Conservation (phyloP, 202 grass and related monocot species). For the Sporobolus alterniflorus region DNA sequence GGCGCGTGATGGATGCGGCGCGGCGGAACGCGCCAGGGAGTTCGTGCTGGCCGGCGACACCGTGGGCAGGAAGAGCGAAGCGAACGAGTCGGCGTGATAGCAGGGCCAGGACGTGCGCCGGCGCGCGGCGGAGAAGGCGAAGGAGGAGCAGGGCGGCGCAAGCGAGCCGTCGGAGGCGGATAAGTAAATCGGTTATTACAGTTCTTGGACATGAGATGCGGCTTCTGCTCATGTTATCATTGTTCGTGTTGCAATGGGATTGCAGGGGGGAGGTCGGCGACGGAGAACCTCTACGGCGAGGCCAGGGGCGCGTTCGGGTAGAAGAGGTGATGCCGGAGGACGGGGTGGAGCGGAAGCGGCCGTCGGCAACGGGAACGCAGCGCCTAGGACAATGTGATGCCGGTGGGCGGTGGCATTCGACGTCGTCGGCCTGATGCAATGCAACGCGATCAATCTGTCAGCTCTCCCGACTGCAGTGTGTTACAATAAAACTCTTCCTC, state of each 20-base stretch:
- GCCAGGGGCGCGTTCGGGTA: constrained; percentile 48
- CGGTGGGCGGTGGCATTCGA: background rate
- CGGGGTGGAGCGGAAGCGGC: too few species aligned
- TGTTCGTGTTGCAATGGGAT: background rate
- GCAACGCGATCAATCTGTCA: too few species aligned
- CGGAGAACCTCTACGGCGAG: constrained; percentile 51
- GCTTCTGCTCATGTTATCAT: background rate
- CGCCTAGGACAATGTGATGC: background rate
- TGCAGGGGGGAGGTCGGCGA: constrained; percentile 49
- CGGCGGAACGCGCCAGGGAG: constrained; percentile 25
- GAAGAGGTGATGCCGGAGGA: constrained; percentile 39
- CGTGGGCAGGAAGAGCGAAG: constrained; percentile 51
- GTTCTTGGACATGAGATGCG: background rate
- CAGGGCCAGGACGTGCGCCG: constrained; percentile 49
- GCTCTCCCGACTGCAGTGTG: too few species aligned
- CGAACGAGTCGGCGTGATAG: constrained; percentile 60
- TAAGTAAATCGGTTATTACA: background rate
- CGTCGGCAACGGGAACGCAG: background rate
- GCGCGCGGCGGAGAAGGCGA: constrained; percentile 46
- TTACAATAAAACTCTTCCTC: background rate
- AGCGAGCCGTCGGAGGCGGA: constrained; percentile 29
- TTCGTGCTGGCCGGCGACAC: constrained; percentile 40
- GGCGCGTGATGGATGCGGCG: constrained; percentile 20
- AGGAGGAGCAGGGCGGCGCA: constrained; percentile 15
- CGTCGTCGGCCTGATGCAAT: background rate